phyloP scores from a whole-genome alignment of 768 basidiomycete genomes.

The Pleurotus tuoliensis region DNA sequence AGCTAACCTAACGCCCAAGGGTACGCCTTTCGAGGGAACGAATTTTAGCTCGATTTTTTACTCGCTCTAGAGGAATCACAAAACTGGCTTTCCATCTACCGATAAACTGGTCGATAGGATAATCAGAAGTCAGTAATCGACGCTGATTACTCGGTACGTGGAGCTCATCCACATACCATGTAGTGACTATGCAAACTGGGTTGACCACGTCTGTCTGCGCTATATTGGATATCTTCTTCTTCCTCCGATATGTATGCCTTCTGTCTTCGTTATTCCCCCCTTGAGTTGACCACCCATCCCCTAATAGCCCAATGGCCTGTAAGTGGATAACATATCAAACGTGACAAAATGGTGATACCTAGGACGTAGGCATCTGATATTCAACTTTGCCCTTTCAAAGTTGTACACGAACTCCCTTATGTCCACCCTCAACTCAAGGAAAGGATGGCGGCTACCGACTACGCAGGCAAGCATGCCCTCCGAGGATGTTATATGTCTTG shows the following conservation, averaged over 20 bases:
- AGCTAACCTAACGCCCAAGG: too few relatives aligned
- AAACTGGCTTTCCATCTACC: conserved; percentile 37
- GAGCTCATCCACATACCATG: not conserved
- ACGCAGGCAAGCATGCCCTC: conserved; percentile 3
- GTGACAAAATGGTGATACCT: not conserved
- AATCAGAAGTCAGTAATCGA: conserved; percentile 27
- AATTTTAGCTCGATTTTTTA: too few relatives aligned
- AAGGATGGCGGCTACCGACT: conserved; percentile 22
- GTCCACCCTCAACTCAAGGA: conserved; percentile 32
- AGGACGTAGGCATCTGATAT: conserved; percentile 29
- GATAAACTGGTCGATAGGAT: conserved; percentile 40
- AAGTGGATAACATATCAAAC: not conserved
- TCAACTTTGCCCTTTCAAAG: conserved; percentile 36
- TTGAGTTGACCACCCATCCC: too few relatives aligned
- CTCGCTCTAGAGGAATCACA: conserved; percentile 28
- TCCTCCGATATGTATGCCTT: conserved; percentile 23
- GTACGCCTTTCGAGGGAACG: too few relatives aligned
- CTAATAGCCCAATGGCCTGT: conserved; percentile 21
- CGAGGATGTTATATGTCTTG: not conserved
- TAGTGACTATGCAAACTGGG: conserved; percentile 36
- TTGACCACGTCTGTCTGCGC: conserved; percentile 30
- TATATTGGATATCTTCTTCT: conserved; percentile 28
- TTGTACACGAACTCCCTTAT: conserved; percentile 36
- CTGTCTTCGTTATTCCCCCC: not conserved
- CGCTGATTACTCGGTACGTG: too few relatives aligned